These are phyloP conservation scores for Hordeum pubiflorum DNA, from an alignment of 202 grass and related monocot species.

Conservation along the genomic window DNA sequence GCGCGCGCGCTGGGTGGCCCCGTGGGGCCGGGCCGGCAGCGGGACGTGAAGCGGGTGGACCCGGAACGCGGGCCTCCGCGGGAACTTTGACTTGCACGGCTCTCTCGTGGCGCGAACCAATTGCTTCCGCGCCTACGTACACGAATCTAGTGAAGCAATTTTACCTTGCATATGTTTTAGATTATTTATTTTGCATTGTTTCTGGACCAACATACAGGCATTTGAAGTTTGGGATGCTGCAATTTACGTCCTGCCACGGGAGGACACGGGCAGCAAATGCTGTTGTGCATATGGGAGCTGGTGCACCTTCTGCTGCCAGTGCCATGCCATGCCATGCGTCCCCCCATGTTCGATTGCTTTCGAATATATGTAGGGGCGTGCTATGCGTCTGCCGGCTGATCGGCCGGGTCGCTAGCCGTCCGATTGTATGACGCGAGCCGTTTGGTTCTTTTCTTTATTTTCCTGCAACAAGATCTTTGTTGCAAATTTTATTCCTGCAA, in stretches of 20 bases:
- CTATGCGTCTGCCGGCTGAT: too few relatives aligned
- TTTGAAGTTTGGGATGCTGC: too few relatives aligned
- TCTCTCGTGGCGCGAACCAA: neutral
- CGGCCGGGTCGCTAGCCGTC: too few relatives aligned
- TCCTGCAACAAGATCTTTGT: too few relatives aligned
- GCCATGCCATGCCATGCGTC: neutral
- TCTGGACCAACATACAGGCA: too few relatives aligned
- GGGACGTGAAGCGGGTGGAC: neutral
- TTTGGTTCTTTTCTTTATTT: too few relatives aligned
- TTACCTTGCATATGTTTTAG: too few relatives aligned
- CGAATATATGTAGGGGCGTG: neutral
- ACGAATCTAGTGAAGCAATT: neutral
- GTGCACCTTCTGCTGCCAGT: neutral
- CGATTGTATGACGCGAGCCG: too few relatives aligned
- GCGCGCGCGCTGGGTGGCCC: neutral
- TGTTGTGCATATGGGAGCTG: neutral
- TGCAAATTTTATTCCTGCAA: too few relatives aligned
- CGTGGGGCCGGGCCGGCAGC: neutral
- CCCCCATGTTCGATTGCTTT: neutral
- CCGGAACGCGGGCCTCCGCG: neutral
- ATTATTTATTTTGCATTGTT: too few relatives aligned
- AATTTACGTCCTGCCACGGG: too few relatives aligned
- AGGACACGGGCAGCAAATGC: too few relatives aligned
- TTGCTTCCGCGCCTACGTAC: neutral
- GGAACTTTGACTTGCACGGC: neutral